phyloP scores from a whole-genome alignment of 495 filamentous ascomycete species.

The Penicillium manginii region DNA sequence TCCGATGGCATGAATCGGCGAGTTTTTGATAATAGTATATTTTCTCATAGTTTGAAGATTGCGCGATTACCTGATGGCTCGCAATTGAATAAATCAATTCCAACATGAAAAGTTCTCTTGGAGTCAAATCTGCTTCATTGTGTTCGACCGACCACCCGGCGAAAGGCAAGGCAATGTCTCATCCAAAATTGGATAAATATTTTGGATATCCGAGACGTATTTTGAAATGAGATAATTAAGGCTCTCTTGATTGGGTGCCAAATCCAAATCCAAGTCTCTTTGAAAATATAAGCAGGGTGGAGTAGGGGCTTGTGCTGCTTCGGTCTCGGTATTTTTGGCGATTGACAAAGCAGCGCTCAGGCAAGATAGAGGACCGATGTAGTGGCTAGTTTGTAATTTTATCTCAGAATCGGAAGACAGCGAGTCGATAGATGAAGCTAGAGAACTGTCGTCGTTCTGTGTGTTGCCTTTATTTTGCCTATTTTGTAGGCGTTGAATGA shows the following conservation, averaged over 20 bases:
- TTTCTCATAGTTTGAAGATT: background rate
- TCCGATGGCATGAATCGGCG: background rate
- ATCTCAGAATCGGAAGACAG: background rate
- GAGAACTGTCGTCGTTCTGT: background rate
- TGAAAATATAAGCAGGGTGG: background rate
- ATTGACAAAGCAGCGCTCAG: background rate
- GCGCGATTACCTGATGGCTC: background rate
- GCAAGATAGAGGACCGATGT: background rate
- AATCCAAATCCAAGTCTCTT: no score
- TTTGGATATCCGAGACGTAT: background rate
- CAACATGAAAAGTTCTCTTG: background rate
- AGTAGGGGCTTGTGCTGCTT: background rate
- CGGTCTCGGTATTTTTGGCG: background rate
- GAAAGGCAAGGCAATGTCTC: background rate
- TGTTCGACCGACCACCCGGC: background rate
- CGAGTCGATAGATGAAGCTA: background rate
- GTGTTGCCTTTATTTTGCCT: background rate
- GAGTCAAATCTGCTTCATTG: background rate
- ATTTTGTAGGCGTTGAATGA: background rate
- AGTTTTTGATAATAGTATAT: background rate
- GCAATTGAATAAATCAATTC: background rate
- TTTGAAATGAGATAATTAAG: background rate
- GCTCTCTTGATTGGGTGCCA: background rate
- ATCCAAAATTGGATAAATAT: background rate
- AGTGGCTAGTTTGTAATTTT: background rate